Percentiles rank a stretch among this genome's conserved stretches.
phyloP scores from a whole-genome alignment of 2,329 filamentous ascomycete species.

The Blastomyces gilchristii region DNA sequence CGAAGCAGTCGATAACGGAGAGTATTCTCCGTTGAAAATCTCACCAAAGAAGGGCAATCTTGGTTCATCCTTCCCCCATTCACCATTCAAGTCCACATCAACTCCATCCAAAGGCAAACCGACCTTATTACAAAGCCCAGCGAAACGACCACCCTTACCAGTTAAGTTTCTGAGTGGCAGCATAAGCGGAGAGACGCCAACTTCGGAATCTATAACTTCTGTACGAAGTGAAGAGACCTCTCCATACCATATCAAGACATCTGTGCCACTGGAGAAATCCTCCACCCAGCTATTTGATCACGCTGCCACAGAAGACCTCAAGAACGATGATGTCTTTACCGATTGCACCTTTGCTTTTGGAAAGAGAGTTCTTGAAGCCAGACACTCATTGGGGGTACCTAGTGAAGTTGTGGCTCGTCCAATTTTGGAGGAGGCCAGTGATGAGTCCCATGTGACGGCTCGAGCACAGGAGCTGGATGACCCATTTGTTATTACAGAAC shows the following conservation, averaged over 20 bases:
- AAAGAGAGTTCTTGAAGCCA: constrained; percentile 17
- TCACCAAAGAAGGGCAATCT: constrained; percentile 36
- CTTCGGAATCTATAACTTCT: background rate
- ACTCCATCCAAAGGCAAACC: constrained; percentile 28
- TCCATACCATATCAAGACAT: background rate
- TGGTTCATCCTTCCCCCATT: constrained; percentile 28
- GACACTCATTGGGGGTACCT: constrained; percentile 13
- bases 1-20: background rate
- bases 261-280: background rate
- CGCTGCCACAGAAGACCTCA: background rate
- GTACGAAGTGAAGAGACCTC: background rate
- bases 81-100: constrained; percentile 24
- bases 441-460: background rate
- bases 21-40: constrained; percentile 32
- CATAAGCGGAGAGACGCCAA: background rate
- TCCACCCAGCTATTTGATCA: background rate
- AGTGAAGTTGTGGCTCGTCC: background rate
- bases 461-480: constrained; percentile 2
- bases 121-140: constrained; percentile 36
- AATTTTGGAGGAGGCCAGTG: background rate
- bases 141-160: constrained; percentile 33
- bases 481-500: constrained; percentile 15
- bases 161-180: constrained; percentile 24
- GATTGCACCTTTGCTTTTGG: constrained; percentile 18
- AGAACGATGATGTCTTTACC: constrained; percentile 1